A percentile compares a stretch with the other conserved stretches of the same genome.
phyloP scores from a whole-genome alignment of 2,329 filamentous ascomycete species.

The Eutypa lata region DNA sequence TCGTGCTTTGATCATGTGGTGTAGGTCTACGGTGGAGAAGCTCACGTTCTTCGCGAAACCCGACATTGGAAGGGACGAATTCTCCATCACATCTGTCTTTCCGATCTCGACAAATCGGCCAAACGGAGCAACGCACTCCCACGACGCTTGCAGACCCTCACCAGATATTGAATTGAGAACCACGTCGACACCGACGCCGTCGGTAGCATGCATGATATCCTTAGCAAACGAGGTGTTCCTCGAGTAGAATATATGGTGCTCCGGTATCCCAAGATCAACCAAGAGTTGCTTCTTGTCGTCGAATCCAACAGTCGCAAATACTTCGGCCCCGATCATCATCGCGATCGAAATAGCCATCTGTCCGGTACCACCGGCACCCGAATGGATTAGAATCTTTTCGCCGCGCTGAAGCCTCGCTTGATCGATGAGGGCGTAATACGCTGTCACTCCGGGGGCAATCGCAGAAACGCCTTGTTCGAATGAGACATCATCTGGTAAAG shows the following conservation, averaged over 20 bases:
- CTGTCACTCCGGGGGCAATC: slow-evolving; percentile 21
- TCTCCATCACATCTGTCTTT: slow-evolving; percentile 31
- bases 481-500: slow-evolving; percentile 9
- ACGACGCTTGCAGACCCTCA: slow-evolving; percentile 28
- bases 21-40: slow-evolving; percentile 16
- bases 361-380: slow-evolving; percentile 17
- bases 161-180: slow-evolving; percentile 31
- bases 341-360: slow-evolving; percentile 19
- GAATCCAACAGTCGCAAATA: slow-evolving; percentile 31
- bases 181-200: slow-evolving; percentile 30
- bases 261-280: slow-evolving; percentile 23
- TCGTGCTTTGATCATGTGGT: slow-evolving; percentile 12
- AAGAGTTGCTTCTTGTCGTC: slow-evolving; percentile 30
- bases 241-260: slow-evolving; percentile 31
- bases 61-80: slow-evolving; percentile 35
- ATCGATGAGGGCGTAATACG: slow-evolving; percentile 23
- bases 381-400: slow-evolving; percentile 22
- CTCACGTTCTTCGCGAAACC: slow-evolving; percentile 30
- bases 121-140: slow-evolving; percentile 32
- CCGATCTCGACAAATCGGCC: slow-evolving; percentile 36
- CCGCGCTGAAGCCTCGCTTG: slow-evolving; percentile 22
- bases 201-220: slow-evolving; percentile 25
- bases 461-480: slow-evolving; percentile 9
- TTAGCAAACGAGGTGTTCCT: slow-evolving; percentile 27
- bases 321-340: slow-evolving; percentile 15